These are phyloP conservation scores for Macrophomina phaseolina DNA, from an alignment of 2,329 filamentous ascomycete genomes.

Conservation along the genomic window DNA sequence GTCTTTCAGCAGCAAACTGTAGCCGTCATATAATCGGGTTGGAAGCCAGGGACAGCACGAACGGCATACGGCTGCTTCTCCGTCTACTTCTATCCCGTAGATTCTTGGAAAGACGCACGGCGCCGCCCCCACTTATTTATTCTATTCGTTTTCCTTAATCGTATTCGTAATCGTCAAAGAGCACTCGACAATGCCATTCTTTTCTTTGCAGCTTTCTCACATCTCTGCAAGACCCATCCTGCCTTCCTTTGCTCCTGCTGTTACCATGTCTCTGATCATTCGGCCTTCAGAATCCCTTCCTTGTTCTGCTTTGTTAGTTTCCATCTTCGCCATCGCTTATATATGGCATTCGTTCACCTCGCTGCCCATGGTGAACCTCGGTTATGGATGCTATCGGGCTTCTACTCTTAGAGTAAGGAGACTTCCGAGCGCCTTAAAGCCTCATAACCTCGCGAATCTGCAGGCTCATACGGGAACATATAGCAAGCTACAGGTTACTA, in stretches of 20 bases:
- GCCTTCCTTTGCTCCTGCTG: too few relatives aligned
- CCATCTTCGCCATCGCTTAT: background rate
- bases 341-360: background rate
- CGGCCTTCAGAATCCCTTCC: background rate
- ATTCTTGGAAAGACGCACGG: too few relatives aligned
- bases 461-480: background rate
- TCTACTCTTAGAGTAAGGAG: constrained; percentile 50
- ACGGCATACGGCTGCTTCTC: background rate
- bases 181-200: background rate
- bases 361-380: constrained; percentile 59
- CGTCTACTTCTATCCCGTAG: too few relatives aligned
- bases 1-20: too few relatives aligned
- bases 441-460: background rate
- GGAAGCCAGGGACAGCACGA: too few relatives aligned
- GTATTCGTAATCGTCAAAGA: background rate
- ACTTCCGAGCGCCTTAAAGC: constrained; percentile 29
- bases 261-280: background rate
- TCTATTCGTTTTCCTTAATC: background rate
- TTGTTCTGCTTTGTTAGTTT: background rate
- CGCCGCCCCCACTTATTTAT: background rate
- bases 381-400: constrained; percentile 59
- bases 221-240: too few relatives aligned
- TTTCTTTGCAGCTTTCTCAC: background rate
- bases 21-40: too few relatives aligned
- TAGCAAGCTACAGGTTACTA: constrained; percentile 51